Percentiles rank a stretch among this genome's conserved stretches.
These are phyloP conservation scores for Limonomyces culmigenus DNA, from an alignment of 1,284 basidiomycete genomes.

Conservation along the genomic window DNA sequence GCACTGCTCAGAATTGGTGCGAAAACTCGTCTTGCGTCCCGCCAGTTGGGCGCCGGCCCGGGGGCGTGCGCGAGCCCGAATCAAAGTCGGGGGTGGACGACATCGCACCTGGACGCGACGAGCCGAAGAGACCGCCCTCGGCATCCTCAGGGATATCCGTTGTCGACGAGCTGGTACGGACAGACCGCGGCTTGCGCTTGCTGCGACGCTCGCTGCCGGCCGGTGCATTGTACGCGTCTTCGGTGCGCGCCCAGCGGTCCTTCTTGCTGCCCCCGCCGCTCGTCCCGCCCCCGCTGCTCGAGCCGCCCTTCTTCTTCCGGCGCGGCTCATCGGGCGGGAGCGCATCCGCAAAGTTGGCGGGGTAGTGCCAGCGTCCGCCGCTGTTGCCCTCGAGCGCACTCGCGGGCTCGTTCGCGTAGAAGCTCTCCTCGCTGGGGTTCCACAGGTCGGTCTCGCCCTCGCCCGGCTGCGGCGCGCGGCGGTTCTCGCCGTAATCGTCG, in stretches of 20 bases:
- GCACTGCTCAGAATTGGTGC: too few relatives aligned
- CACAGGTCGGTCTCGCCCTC: slow-evolving; percentile 24
- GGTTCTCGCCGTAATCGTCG: slow-evolving; percentile 18
- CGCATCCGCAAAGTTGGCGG: slow-evolving; percentile 62
- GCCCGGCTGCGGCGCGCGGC: slow-evolving; percentile 11
- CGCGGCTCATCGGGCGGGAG: slow-evolving; percentile 21
- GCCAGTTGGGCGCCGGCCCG: too few relatives aligned
- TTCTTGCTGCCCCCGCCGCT: too few relatives aligned
- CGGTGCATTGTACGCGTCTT: slow-evolving; percentile 53
- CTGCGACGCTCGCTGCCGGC: slow-evolving; percentile 30
- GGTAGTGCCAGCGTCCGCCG: slow-evolving; percentile 61
- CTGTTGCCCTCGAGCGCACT: slow-evolving; percentile 15
- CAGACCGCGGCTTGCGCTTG: slow-evolving; percentile 13
- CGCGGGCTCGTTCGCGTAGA: slow-evolving; percentile 27
- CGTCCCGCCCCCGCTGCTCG: too few relatives aligned
- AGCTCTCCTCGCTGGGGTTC: slow-evolving; percentile 55
- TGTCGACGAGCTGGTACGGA: slow-evolving; percentile 22
- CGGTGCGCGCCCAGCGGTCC: slow-evolving; percentile 69
- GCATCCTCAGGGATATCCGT: slow-evolving; percentile 54
- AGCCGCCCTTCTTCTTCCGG: slow-evolving; percentile 43
- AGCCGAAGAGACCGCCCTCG: slow-evolving; percentile 44
- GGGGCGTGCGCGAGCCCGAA: too few relatives aligned
- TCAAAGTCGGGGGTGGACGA: too few relatives aligned
- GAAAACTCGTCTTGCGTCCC: too few relatives aligned
- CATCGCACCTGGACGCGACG: too few relatives aligned